phyloP scores from a whole-genome alignment of 352 stramenopile genomes.

The Globisporangium splendens region DNA sequence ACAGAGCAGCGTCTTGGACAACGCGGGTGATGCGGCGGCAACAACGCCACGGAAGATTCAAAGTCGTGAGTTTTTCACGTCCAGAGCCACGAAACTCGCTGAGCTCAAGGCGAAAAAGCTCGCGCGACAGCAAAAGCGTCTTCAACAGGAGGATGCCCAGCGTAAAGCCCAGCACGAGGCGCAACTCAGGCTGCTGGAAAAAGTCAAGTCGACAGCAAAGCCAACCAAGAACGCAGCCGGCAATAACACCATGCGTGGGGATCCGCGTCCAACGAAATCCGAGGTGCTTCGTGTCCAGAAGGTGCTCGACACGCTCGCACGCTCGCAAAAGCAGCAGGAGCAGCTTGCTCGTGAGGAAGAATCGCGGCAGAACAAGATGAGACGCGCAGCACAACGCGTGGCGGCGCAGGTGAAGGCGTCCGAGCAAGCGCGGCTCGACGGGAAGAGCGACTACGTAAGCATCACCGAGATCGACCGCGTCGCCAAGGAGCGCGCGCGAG shows the following conservation, averaged over 20 bases:
- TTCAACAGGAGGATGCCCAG: constrained; percentile 34
- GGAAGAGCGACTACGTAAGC: constrained; percentile 39
- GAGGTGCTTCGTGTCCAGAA: constrained; percentile 58
- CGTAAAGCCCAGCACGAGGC: constrained; percentile 19
- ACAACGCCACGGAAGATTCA: constrained; percentile 3
- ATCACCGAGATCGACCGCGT: constrained; percentile 32
- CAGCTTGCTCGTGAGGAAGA: constrained; percentile 24
- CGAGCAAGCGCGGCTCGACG: constrained; percentile 37
- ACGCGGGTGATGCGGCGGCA: background rate
- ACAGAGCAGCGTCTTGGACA: no score
- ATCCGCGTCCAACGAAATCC: constrained; percentile 37
- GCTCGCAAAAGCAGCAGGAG: constrained; percentile 38
- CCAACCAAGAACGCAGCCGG: background rate
- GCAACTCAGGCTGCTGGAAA: constrained; percentile 37
- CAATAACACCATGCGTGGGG: background rate
- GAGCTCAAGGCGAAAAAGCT: constrained; percentile 46
- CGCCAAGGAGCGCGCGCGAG: constrained; percentile 54
- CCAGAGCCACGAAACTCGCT: constrained; percentile 32
- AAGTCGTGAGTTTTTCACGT: constrained; percentile 45
- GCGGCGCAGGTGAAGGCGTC: constrained; percentile 46
- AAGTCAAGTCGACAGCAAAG: constrained; percentile 14
- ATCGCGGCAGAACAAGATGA: constrained; percentile 28
- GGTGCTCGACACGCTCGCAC: constrained; percentile 24
- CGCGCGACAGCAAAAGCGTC: constrained; percentile 34
- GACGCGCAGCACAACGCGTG: constrained; percentile 49